phyloP scores from a whole-genome alignment of 106 monocot genomes.

The Dendrobium chrysotoxum region DNA sequence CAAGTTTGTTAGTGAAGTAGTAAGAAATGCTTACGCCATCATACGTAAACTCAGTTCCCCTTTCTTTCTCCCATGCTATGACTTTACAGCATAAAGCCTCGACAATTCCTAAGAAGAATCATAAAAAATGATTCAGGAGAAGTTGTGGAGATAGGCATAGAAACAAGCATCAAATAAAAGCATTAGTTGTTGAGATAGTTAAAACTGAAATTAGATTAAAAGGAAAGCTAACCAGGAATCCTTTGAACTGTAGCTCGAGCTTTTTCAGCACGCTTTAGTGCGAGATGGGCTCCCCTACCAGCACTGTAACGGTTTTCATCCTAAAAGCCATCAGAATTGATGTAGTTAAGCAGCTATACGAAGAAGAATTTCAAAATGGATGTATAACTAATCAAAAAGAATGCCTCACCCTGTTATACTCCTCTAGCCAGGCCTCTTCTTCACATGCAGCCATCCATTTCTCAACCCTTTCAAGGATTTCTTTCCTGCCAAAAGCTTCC shows the following conservation, averaged over 20 bases:
- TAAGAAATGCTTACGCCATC: slow-evolving; percentile 40
- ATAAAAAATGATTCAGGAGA: neutral
- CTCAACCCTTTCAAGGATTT: slow-evolving; percentile 67
- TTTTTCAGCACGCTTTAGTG: slow-evolving; percentile 68
- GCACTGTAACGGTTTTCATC: slow-evolving; percentile 82
- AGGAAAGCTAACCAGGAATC: slow-evolving; percentile 35
- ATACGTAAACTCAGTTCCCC: slow-evolving; percentile 42
- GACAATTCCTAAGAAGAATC: slow-evolving; percentile 28
- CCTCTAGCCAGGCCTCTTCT: slow-evolving; percentile 75
- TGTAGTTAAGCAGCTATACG: neutral
- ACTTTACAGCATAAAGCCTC: slow-evolving; percentile 44
- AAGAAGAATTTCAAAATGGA: neutral
- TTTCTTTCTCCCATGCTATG: slow-evolving; percentile 60
- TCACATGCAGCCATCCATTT: slow-evolving; percentile 67
- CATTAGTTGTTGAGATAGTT: neutral
- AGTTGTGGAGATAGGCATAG: neutral
- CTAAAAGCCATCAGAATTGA: slow-evolving; percentile 13
- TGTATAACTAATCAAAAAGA: neutral
- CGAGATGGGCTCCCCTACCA: slow-evolving; percentile 60
- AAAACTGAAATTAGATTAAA: neutral
- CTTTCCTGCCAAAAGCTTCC: slow-evolving; percentile 57
- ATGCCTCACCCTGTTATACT: slow-evolving; percentile 53
- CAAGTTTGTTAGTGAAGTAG: neutral
- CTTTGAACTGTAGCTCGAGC: slow-evolving; percentile 51
- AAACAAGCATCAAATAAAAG: neutral